Percentiles rank a stretch among this genome's conserved stretches.
Conservation (phyloP, 2,329 filamentous ascomycete species). For the Phialophora tarda region DNA sequence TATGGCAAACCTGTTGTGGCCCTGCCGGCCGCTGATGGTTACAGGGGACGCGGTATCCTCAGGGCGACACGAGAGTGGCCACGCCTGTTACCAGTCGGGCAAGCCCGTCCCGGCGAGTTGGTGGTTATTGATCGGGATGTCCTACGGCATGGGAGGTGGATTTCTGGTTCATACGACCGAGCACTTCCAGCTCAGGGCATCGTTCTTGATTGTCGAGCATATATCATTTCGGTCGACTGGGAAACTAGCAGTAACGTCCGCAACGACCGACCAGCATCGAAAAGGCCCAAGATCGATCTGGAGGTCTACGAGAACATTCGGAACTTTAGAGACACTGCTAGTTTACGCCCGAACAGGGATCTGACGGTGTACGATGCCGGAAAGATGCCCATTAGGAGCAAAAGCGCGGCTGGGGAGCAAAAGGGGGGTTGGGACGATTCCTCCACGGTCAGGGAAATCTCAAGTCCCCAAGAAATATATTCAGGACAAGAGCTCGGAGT, state of each 20-base stretch:
- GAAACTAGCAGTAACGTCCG: constrained; percentile 49
- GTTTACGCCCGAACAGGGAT: constrained; percentile 34
- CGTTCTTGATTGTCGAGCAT: constrained; percentile 57
- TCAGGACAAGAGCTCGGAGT: constrained; percentile 46
- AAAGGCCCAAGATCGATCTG: constrained; percentile 28
- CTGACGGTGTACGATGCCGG: constrained; percentile 39
- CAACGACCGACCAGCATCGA: neutral
- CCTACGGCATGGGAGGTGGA: constrained; percentile 59
- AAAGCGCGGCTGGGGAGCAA: neutral
- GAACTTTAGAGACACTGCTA: constrained; percentile 32
- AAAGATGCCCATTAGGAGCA: constrained; percentile 29
- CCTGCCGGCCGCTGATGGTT: constrained; percentile 32
- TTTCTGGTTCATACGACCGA: constrained; percentile 58
- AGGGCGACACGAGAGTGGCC: constrained; percentile 29
- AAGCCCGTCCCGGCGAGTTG: constrained; percentile 48
- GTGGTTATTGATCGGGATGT: constrained; percentile 59
- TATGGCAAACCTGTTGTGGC: constrained; percentile 38
- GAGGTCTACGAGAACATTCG: constrained; percentile 38
- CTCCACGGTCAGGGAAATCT: neutral
- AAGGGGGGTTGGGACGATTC: neutral
- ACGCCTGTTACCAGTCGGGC: constrained; percentile 28
- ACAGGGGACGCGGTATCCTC: constrained; percentile 28
- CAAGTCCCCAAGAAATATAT: constrained; percentile 8
- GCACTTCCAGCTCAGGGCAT: constrained; percentile 56
- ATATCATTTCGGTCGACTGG: constrained; percentile 59